These are phyloP conservation scores for Ophiostoma australiae DNA, from an alignment of 2,329 filamentous ascomycete genomes.

Conservation along the genomic window DNA sequence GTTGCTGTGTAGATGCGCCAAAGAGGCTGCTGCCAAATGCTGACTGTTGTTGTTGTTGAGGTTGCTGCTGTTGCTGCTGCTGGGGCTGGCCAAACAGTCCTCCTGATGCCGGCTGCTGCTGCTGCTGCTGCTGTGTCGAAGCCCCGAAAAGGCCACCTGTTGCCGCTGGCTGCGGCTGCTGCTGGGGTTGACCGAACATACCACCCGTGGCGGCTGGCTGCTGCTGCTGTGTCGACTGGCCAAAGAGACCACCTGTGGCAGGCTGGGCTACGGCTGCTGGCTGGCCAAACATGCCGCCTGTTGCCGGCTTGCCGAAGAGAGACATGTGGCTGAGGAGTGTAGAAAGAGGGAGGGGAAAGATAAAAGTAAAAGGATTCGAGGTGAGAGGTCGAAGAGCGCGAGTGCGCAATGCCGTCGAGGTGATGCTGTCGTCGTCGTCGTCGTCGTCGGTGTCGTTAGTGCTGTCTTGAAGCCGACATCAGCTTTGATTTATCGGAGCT, in stretches of 20 bases:
- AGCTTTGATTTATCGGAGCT: background rate
- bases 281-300: conserved; percentile 22
- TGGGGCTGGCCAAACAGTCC: background rate
- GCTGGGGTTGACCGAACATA: conserved; percentile 22
- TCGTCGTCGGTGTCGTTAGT: background rate
- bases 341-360: background rate
- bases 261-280: conserved; percentile 17
- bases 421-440: background rate
- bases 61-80: conserved; percentile 29
- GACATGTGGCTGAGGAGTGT: conserved; percentile 25
- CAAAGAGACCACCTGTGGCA: conserved; percentile 19
- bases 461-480: background rate
- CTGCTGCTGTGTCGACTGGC: conserved; percentile 19
- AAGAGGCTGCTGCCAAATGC: background rate
- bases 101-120: conserved; percentile 35
- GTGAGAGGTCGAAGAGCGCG: background rate
- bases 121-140: conserved; percentile 31
- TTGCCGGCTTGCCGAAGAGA: conserved; percentile 27
- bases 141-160: conserved; percentile 19
- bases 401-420: background rate
- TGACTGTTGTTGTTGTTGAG: conserved; percentile 36
- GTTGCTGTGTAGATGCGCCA: conserved; percentile 24
- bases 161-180: conserved; percentile 13
- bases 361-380: background rate
- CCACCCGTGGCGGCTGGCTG: conserved; percentile 30